Conservation (phyloP, 2,329 filamentous ascomycete genomes). For the Aquanectria penicillioides region DNA sequence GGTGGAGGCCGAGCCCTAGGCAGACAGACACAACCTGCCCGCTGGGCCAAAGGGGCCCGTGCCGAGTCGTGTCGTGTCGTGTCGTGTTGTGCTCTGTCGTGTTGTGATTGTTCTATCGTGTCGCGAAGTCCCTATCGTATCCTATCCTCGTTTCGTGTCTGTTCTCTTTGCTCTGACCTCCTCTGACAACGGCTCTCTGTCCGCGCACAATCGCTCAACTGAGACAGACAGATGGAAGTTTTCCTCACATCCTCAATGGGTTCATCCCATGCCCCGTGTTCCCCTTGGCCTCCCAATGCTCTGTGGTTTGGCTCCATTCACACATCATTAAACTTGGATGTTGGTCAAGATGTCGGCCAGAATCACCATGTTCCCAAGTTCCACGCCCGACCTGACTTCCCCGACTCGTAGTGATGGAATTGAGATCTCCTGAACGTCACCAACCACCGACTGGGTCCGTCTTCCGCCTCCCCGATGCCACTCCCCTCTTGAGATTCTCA, state of each 20-base stretch:
- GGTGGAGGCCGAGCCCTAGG: constrained; percentile 1
- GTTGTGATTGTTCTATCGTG: constrained; percentile 25
- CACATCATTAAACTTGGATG: background rate
- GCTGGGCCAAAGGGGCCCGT: constrained; percentile 21
- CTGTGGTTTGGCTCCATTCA: background rate
- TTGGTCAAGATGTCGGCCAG: background rate
- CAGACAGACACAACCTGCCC: constrained; percentile 16
- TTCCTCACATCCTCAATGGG: background rate
- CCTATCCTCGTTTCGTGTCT: constrained; percentile 3
- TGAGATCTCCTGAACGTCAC: constrained; percentile 35
- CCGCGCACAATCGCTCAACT: constrained; percentile 31
- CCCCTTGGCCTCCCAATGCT: background rate
- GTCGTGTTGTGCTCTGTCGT: constrained; percentile 25
- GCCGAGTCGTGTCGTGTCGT: constrained; percentile 23
- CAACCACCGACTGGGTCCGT: constrained; percentile 19
- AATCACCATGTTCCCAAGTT: background rate
- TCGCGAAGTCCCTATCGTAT: constrained; percentile 20
- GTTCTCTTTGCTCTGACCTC: constrained; percentile 23
- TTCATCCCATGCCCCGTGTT: constrained; percentile 2
- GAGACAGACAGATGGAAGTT: constrained; percentile 27
- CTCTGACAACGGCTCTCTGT: constrained; percentile 21
- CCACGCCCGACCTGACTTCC: background rate
- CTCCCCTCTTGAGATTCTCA: constrained; percentile 19
- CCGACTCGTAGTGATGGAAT: constrained; percentile 9
- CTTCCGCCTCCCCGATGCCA: constrained; percentile 29